Conservation (phyloP, 345 rosid species). For the Gossypium thurberi region DNA sequence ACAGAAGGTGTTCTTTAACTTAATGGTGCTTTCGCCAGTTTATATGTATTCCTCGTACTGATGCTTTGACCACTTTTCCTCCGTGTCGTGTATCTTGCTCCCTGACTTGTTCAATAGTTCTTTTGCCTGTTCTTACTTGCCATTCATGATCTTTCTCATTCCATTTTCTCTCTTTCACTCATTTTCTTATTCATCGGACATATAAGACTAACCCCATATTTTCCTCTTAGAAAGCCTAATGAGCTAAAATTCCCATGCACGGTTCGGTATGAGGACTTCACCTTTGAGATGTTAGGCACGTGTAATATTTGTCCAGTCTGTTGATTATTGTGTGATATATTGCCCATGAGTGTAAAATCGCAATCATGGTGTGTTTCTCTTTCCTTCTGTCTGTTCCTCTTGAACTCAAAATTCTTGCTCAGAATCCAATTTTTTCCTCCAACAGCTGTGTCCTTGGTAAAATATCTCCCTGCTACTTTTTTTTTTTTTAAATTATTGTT, state of each 20-base stretch:
- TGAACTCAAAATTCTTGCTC: conserved; percentile 8
- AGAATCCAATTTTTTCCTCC: conserved; percentile 8
- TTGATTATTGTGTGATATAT: background rate
- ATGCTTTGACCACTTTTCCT: conserved; percentile 7
- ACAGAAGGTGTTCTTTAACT: conserved; percentile 66
- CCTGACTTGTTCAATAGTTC: background rate
- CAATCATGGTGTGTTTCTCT: background rate
- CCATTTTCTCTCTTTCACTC: background rate
- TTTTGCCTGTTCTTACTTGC: background rate
- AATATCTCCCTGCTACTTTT: background rate
- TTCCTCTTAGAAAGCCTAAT: background rate
- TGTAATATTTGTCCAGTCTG: background rate
- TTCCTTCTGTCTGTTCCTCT: conserved; percentile 1
- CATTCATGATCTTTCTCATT: background rate
- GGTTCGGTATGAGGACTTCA: background rate
- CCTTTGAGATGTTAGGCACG: background rate
- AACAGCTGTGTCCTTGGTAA: conserved; percentile 11
- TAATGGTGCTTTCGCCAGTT: background rate
- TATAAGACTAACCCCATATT: background rate
- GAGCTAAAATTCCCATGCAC: background rate
- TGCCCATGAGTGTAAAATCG: conserved; percentile 1
- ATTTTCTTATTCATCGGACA: background rate
- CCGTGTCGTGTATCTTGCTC: background rate
- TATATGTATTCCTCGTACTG: background rate
- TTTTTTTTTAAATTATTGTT: background rate